phyloP scores from a whole-genome alignment of 495 filamentous ascomycete genomes.

The Penicillium daleae region DNA sequence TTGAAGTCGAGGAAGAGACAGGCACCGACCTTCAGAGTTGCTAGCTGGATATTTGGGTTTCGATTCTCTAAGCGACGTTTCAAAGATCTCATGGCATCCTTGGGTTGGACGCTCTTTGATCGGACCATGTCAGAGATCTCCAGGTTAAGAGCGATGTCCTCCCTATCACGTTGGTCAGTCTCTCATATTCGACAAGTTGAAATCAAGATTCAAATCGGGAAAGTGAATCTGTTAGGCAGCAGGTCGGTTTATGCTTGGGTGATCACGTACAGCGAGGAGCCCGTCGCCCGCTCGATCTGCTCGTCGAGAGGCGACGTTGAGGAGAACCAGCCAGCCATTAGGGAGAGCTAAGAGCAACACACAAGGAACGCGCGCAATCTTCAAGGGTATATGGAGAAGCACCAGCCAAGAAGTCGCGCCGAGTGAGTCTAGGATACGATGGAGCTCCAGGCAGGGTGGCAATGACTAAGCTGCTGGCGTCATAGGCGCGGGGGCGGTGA shows the following conservation, averaged over 20 bases:
- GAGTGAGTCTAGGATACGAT: constrained; percentile 19
- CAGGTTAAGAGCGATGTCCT: constrained; percentile 94
- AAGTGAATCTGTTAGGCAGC: constrained; percentile 4
- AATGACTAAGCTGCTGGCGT: constrained; percentile 37
- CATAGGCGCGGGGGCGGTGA: constrained; percentile 41
- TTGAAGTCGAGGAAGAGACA: not conserved
- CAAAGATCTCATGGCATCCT: constrained; percentile 94
- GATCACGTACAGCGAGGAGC: constrained; percentile 77
- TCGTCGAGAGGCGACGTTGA: constrained; percentile 88
- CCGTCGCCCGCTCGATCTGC: constrained; percentile 93
- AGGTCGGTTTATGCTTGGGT: constrained; percentile 1
- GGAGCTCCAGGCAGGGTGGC: constrained; percentile 28
- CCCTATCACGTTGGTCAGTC: constrained; percentile 53
- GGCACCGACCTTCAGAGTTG: constrained; percentile 77
- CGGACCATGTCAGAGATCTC: constrained; percentile 97
- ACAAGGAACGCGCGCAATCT: constrained; percentile 8
- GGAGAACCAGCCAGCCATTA: constrained; percentile 92
- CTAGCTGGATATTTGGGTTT: constrained; percentile 95
- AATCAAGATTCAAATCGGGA: not conserved
- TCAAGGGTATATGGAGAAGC: not conserved
- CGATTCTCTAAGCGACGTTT: constrained; percentile 92
- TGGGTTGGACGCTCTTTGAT: constrained; percentile 94
- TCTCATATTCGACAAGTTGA: not conserved
- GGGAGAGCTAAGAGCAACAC: constrained; percentile 28
- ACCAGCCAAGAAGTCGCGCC: constrained; percentile 1